Evolutionary conservation across 176 grass and related monocot genomes (phyloP), one percentile per base, ranked within the genome.

Genomic region (Tillandsia leiboldiana): DNA sequence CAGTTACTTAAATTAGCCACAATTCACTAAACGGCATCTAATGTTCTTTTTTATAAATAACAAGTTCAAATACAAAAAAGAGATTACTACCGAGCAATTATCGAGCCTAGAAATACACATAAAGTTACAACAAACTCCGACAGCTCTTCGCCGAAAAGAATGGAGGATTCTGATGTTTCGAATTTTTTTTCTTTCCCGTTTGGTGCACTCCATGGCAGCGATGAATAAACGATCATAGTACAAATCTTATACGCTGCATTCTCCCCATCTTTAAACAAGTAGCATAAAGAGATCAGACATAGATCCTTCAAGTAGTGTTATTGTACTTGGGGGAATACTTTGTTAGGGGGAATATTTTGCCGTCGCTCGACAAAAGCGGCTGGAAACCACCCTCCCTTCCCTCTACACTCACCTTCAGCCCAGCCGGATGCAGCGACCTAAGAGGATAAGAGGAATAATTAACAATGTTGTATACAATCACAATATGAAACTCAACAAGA

Each of bases 401-500:
- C 88, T 89, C 85, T 80, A 72, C 88, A 91, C 77, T 96, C 92
- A 70, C 92, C 92, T 88, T 96, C 92, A 1, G 92, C 88, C 92
- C 92, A 96, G 50, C 92, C 85, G 1, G 78, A 84, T 20, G 85
- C 80, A 73, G 88, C 68, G 77, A 91, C 87, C 92, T 96, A 69
- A 64, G 56, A 69, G 51, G 73, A 64, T 17, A 17, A 66, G 52
- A 65, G 17, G 74, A 20, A 63, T 42, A 78, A 26, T 13, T 17
- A 64, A 67, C 3, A 13, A 48, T 47, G 11, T 9, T 42, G 29
- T 10, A 70, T 13, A 70, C 8, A 12, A 9, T 10, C 2, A 23
- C n/a, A 14, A 20, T 8, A 33, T 33, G 27, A 1, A 10, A 57
- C 6, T 72, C 15, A 48, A 9, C 57, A 14, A 33, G 33, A 42